These are phyloP conservation scores for Pichia sporocuriosa DNA, from an alignment of 805 yeast genomes.

Conservation along the genomic window DNA sequence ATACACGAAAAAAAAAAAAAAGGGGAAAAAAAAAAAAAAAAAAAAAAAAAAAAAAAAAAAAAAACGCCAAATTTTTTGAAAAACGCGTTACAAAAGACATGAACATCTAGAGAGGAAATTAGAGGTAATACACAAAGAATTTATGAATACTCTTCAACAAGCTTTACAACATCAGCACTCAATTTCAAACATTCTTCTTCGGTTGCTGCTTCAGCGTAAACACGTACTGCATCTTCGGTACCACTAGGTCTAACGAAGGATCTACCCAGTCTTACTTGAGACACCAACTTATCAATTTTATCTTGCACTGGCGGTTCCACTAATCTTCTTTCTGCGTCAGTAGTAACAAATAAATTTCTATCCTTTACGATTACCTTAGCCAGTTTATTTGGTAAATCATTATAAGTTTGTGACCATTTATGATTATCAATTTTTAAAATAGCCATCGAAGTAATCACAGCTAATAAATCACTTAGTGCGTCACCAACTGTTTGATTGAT, in stretches of 20 bases:
- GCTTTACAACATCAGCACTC: conserved; percentile 29
- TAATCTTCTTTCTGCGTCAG: conserved; percentile 83
- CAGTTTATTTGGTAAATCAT: conserved; percentile 81
- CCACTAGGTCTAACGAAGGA: conserved; percentile 96
- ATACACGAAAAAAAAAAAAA: not conserved
- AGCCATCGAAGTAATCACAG: conserved; percentile 60
- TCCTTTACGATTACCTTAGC: conserved; percentile 80
- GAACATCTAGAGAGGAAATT: too few species aligned
- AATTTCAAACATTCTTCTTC: conserved; percentile 41
- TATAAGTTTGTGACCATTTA: conserved; percentile 71
- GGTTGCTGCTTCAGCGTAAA: conserved; percentile 81
- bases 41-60: not conserved
- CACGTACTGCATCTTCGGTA: conserved; percentile 94
- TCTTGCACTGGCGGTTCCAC: conserved; percentile 68
- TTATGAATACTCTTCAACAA: conserved; percentile 6
- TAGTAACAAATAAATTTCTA: conserved; percentile 70
- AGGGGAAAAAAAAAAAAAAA: not conserved
- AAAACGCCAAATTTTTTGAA: too few species aligned
- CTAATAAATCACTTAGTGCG: conserved; percentile 85
- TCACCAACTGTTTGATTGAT: conserved; percentile 99
- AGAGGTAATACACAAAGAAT: too few species aligned
- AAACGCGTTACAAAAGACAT: too few species aligned
- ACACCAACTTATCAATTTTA: conserved; percentile 60
- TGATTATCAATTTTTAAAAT: conserved; percentile 41
- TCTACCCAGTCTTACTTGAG: conserved; percentile 48